phyloP scores from a whole-genome alignment of 345 rosid genomes.

The Draba incana region DNA sequence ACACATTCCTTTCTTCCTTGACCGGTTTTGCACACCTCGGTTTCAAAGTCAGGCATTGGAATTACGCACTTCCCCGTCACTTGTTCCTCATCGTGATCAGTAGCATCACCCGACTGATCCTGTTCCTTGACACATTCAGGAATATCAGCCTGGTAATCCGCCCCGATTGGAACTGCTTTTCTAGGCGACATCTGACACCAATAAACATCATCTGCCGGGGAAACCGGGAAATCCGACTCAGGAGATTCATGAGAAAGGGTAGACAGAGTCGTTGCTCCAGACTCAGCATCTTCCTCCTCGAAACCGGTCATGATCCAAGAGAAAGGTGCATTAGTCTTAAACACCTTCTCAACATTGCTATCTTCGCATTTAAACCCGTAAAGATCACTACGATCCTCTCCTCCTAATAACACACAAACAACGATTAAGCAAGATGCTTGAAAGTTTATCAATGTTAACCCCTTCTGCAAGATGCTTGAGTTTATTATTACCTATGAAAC shows the following conservation, averaged over 20 bases:
- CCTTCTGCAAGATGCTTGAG: slow-evolving; percentile 13
- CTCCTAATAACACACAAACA: slow-evolving; percentile 38
- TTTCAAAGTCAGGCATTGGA: slow-evolving; percentile 49
- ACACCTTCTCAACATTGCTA: slow-evolving; percentile 32
- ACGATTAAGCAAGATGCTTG: slow-evolving; percentile 23
- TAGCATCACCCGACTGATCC: slow-evolving; percentile 21
- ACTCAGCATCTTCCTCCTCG: slow-evolving; percentile 49
- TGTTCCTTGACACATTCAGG: slow-evolving; percentile 50
- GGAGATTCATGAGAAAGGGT: slow-evolving; percentile 48
- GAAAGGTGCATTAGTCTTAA: slow-evolving; percentile 41
- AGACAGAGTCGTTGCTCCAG: slow-evolving; percentile 43
- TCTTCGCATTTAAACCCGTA: slow-evolving; percentile 35
- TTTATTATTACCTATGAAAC: slow-evolving; percentile 46
- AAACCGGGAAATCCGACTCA: slow-evolving; percentile 43
- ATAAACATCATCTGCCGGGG: slow-evolving; percentile 40
- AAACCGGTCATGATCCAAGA: slow-evolving; percentile 38
- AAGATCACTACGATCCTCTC: slow-evolving; percentile 38
- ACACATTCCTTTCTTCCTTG: slow-evolving; percentile 53
- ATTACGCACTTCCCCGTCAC: slow-evolving; percentile 55
- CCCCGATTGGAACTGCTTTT: slow-evolving; percentile 57
- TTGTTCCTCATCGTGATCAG: slow-evolving; percentile 37
- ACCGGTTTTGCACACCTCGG: slow-evolving; percentile 38
- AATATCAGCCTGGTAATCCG: slow-evolving; percentile 59
- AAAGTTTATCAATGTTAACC: slow-evolving; percentile 8
- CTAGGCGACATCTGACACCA: slow-evolving; percentile 43